Base-by-base conservation (phyloP, 2,329 filamentous ascomycete genomes). In the Colletotrichum coccodes region DNA sequence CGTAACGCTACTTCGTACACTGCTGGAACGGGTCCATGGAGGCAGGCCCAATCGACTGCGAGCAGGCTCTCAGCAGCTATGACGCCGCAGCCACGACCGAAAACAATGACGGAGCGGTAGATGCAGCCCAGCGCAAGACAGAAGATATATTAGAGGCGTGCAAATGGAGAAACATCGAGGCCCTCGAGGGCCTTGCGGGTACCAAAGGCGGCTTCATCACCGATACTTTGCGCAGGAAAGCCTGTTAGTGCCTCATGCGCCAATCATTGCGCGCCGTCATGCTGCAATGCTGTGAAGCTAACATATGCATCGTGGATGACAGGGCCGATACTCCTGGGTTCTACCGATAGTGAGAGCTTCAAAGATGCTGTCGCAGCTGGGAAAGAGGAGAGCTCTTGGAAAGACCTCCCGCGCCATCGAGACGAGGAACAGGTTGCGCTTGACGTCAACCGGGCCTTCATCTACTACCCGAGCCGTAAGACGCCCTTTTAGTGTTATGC, bases 381-480 rank as follows among this genome's bases (percentile, higher is more conserved):
- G 21, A 71, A 64, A 50, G 71, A 71, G 36, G 71, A 72, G 12
- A 52, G 60, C 64, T 75, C 79, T 53, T 93, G 92, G 91, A 82
- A 83, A 71, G 76, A 84, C n/a, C 82, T 97, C 46, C 88, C 91
- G 34, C 85, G 81, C n/a, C 96, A 99, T 80, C 84, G 83, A 38
- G 96, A 99, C 75, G 96, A 99, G 79, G 90, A 92, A 57, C 96
- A 99, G 81, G 94, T 99, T 44, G 88, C 91, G 76, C 87, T 98
- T 54, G 96, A 99, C 78, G 96, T 99, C 64, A 90, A 98, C 80
- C 89, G 96, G 64, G 95, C 96, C n/a, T 99, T 99, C 80, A 92
- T 98, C 70, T 97, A 98, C 82, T 99, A 99, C 79, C 96, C 96
- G 14, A 87, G 89, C 71, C 89, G 94, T 96, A 85, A 75, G 86